Percentiles rank a stretch among this genome's conserved stretches.
phyloP scores from a whole-genome alignment of 768 basidiomycete species.

The Phanerochaete carnosa region DNA sequence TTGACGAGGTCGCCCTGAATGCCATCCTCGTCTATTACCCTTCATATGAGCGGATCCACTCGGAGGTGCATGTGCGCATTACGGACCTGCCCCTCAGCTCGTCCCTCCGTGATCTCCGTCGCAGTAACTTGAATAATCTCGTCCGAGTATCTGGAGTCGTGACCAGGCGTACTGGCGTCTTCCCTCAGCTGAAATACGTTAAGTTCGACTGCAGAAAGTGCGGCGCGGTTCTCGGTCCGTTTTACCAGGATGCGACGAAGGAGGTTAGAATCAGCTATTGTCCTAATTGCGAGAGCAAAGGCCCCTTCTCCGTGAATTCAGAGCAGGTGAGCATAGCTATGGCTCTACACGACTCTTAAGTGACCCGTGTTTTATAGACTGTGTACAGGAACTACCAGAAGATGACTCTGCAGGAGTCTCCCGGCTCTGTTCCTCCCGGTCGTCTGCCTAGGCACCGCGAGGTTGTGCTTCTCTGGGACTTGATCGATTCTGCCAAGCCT shows the following conservation, averaged over 20 bases:
- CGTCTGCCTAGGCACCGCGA: slow-evolving; percentile 96
- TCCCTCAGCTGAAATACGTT: slow-evolving; percentile 99
- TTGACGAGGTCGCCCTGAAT: slow-evolving; percentile 92
- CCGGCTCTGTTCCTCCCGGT: slow-evolving; percentile 96
- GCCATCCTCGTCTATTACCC: slow-evolving; percentile 96
- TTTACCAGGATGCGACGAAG: slow-evolving; percentile 94
- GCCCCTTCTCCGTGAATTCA: slow-evolving; percentile 94
- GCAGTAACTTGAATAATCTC: slow-evolving; percentile 89
- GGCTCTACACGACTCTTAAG: neutral
- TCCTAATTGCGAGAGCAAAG: slow-evolving; percentile 89
- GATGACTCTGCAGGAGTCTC: slow-evolving; percentile 97
- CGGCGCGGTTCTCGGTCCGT: slow-evolving; percentile 90
- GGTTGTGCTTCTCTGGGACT: slow-evolving; percentile 94
- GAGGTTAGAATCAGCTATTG: slow-evolving; percentile 96
- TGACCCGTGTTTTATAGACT: slow-evolving; percentile 53
- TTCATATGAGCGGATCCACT: slow-evolving; percentile 93
- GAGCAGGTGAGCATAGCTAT: slow-evolving; percentile 62
- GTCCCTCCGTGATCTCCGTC: slow-evolving; percentile 90
- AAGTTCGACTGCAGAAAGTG: slow-evolving; percentile 98
- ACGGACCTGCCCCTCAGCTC: slow-evolving; percentile 88
- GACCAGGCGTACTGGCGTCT: slow-evolving; percentile 91
- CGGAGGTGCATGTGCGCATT: slow-evolving; percentile 96
- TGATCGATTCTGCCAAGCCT: slow-evolving; percentile 97
- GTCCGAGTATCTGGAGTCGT: slow-evolving; percentile 96
- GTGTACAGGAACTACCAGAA: slow-evolving; percentile 98